Evolutionary conservation across 1,284 basidiomycete genomes (phyloP), one percentile per base, ranked within the genome.

Genomic region (Schizophyllum commune): DNA sequence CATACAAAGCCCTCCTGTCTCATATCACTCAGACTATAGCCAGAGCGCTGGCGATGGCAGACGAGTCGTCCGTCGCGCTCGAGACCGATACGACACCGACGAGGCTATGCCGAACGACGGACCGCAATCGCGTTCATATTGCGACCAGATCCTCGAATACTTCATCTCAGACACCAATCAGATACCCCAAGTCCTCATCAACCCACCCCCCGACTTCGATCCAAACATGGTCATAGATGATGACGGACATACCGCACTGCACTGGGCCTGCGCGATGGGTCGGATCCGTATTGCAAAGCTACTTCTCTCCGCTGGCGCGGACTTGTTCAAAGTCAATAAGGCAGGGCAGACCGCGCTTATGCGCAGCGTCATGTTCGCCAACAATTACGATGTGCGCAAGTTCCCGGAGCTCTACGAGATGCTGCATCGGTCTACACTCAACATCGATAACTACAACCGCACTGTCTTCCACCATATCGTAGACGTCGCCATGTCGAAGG

Each of bases 191-290:
- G 81, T 98, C 61, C 86, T 99, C 68, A 88, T 97, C 63, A 84
- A 83, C 56, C 97, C 96, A 4, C 96, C 97, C 2, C 72, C 84
- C 54, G 93, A 98, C 75, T 97, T 98, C 73, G 94, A 99, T 72
- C 88, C 97, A 7, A 96, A 99, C 71, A 92, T 96, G 79, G 88
- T 90, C 57, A 99, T 99, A 65, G 97, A 99, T 75, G 97, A 99
- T 67, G 97, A 99, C 71, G 95, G 95, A 0, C 97, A 99, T 73
- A 98, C 96, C 0, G 89, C 97, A 20, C 76, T 99, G 19, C 97
- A 99, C 72, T 99, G 97, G 97, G 97, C 96, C 1, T 97, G 94
- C 68, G 97, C 97, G 9, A 99, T 99, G 96, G 97, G 97, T 33
- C 90, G 97, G 58, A 90, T 98, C 62, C 89, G 96, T 53, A 92